A percentile compares a stretch with the other conserved stretches of the same genome.
Conservation (phyloP, 2,329 filamentous ascomycete species). For the Epichloe amarillans region DNA sequence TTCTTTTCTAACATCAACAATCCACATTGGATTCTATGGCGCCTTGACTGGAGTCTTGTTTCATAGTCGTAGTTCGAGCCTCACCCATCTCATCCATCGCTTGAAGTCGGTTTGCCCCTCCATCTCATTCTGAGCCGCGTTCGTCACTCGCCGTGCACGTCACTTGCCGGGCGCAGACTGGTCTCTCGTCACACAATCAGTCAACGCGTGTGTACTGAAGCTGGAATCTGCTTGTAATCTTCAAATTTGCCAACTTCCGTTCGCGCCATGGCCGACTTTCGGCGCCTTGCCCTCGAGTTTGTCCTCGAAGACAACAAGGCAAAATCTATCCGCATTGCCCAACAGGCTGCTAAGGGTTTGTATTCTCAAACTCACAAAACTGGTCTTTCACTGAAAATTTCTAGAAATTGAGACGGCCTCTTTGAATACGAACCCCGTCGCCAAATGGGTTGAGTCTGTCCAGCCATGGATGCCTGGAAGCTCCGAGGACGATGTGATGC, state of each 20-base stretch:
- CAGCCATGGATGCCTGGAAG: conserved; percentile 38
- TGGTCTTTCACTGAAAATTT: conserved; percentile 5
- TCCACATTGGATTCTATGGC: no score
- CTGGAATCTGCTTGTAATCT: background rate
- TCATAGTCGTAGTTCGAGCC: background rate
- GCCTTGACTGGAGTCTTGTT: background rate
- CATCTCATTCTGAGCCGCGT: background rate
- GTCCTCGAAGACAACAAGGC: conserved; percentile 37
- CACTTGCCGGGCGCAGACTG: background rate
- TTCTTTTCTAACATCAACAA: background rate
- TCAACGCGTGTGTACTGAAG: background rate
- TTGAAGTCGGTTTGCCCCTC: background rate
- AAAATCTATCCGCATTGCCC: conserved; percentile 25
- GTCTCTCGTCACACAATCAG: background rate
- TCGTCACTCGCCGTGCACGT: background rate
- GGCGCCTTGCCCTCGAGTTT: conserved; percentile 39
- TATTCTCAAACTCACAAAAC: background rate
- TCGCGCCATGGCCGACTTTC: conserved; percentile 34
- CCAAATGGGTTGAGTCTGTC: conserved; percentile 42
- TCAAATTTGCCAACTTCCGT: background rate
- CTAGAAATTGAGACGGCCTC: conserved; percentile 32
- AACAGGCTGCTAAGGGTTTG: conserved; percentile 32
- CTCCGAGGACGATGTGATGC: conserved; percentile 22
- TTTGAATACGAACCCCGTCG: conserved; percentile 31
- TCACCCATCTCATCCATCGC: background rate